phyloP scores from a whole-genome alignment of 306 rosid species.

The Mimosa pudica region DNA sequence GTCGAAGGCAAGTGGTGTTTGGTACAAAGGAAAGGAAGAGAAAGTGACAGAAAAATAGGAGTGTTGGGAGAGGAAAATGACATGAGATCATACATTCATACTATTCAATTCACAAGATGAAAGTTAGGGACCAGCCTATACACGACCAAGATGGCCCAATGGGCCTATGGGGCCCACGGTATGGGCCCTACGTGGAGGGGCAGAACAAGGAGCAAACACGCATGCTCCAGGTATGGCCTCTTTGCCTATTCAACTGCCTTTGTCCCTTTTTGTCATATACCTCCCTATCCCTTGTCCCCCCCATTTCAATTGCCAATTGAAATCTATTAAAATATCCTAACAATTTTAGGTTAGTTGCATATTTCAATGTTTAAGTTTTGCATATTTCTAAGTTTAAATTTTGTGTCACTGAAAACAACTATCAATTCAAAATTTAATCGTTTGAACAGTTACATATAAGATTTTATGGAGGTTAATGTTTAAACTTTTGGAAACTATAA shows the following conservation, averaged over 20 bases:
- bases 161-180: not conserved
- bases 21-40: not conserved
- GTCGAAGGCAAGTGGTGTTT: not conserved
- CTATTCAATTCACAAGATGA: not conserved
- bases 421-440: no score
- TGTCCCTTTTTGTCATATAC: conserved; percentile 48
- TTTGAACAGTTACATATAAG: no score
- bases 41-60: not conserved
- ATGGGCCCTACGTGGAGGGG: conserved; percentile 1
- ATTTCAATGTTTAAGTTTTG: no score
- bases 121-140: conserved; percentile 31
- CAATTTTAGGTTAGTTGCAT: no score
- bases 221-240: conserved; percentile 36
- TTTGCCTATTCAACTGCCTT: conserved; percentile 44
- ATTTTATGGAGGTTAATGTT: no score
- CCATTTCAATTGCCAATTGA: not conserved
- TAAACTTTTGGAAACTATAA: no score
- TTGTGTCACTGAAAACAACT: no score
- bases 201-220: conserved; percentile 33
- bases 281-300: not conserved
- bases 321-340: no score
- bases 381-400: no score
- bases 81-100: not conserved
- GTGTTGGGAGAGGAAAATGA: conserved; percentile 3
- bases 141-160: not conserved